These are phyloP conservation scores for Trichoderma harzianum DNA, from an alignment of 2,329 filamentous ascomycete genomes.

Conservation along the genomic window DNA sequence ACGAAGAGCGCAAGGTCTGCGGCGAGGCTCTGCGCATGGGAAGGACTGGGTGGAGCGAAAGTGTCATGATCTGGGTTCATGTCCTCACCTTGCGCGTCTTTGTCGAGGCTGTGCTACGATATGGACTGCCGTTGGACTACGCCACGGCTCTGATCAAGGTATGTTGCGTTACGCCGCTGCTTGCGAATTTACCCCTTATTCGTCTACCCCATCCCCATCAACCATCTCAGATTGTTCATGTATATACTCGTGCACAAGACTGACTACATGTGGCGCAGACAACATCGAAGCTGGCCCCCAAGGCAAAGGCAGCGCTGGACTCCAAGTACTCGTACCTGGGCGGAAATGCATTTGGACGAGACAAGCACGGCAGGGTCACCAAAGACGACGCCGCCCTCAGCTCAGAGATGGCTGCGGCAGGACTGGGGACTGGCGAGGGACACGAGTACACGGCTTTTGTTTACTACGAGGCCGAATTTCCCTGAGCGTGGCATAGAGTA, in stretches of 20 bases:
- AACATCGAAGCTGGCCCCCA: constrained; percentile 75
- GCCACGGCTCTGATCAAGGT: constrained; percentile 83
- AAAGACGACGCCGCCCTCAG: constrained; percentile 81
- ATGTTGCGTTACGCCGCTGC: constrained; percentile 32
- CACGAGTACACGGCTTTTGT: constrained; percentile 93
- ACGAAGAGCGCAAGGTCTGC: constrained; percentile 88
- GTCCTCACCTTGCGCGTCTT: constrained; percentile 88
- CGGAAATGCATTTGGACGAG: constrained; percentile 87
- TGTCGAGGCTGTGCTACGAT: constrained; percentile 95
- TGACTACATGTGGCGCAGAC: constrained; percentile 53
- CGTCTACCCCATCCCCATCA: background rate
- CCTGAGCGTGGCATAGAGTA: constrained; percentile 27
- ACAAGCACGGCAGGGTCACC: constrained; percentile 88
- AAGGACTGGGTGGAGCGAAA: constrained; percentile 91
- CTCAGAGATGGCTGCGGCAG: constrained; percentile 79
- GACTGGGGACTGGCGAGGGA: constrained; percentile 63
- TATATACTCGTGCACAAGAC: background rate
- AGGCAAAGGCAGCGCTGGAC: constrained; percentile 76
- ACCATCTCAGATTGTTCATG: background rate
- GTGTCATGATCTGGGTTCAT: constrained; percentile 94
- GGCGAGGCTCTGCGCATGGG: constrained; percentile 85
- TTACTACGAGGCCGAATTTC: constrained; percentile 90
- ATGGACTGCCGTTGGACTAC: constrained; percentile 88
- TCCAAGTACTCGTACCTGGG: constrained; percentile 85
- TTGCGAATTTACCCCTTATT: background rate